Percentiles rank a stretch among this genome's conserved stretches.
phyloP scores from a whole-genome alignment of 2,329 filamentous ascomycete species.

The Ramichloridium luteum region DNA sequence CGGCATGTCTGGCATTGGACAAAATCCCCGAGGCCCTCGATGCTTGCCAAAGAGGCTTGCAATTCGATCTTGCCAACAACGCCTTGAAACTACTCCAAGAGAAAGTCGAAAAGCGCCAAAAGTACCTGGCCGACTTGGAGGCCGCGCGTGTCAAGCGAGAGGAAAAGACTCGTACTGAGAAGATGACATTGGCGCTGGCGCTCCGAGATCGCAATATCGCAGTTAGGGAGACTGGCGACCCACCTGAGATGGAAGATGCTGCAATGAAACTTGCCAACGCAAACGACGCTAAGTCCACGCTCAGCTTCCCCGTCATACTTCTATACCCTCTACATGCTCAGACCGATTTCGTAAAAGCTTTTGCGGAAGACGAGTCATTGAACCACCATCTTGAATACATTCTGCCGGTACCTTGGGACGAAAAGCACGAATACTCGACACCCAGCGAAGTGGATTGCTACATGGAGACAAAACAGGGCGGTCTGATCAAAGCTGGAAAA shows the following conservation, averaged over 20 bases:
- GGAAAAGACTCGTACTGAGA: conserved; percentile 44
- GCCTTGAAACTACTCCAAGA: conserved; percentile 49
- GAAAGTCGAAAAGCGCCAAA: conserved; percentile 51
- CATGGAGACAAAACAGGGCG: conserved; percentile 69
- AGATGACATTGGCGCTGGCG: conserved; percentile 37
- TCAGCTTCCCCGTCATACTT: conserved; percentile 68
- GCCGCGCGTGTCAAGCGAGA: conserved; percentile 44
- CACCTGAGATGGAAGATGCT: conserved; percentile 83
- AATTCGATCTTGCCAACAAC: conserved; percentile 57
- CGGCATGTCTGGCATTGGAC: conserved; percentile 65
- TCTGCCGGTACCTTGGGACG: conserved; percentile 81
- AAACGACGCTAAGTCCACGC: conserved; percentile 55
- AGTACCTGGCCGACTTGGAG: conserved; percentile 43
- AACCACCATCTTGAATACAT: conserved; percentile 73
- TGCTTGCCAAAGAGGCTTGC: conserved; percentile 60
- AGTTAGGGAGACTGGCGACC: conserved; percentile 49
- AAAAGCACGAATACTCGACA: conserved; percentile 49
- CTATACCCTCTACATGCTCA: conserved; percentile 75
- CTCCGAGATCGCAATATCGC: conserved; percentile 62
- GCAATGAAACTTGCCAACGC: conserved; percentile 57
- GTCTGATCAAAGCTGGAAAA: conserved; percentile 80
- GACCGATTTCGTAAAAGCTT: conserved; percentile 82
- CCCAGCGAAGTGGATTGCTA: conserved; percentile 65
- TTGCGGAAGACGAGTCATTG: conserved; percentile 64
- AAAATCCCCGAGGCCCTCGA: conserved; percentile 71